phyloP scores from a whole-genome alignment of 2,329 filamentous ascomycete species.

The Plenodomus lindquistii region DNA sequence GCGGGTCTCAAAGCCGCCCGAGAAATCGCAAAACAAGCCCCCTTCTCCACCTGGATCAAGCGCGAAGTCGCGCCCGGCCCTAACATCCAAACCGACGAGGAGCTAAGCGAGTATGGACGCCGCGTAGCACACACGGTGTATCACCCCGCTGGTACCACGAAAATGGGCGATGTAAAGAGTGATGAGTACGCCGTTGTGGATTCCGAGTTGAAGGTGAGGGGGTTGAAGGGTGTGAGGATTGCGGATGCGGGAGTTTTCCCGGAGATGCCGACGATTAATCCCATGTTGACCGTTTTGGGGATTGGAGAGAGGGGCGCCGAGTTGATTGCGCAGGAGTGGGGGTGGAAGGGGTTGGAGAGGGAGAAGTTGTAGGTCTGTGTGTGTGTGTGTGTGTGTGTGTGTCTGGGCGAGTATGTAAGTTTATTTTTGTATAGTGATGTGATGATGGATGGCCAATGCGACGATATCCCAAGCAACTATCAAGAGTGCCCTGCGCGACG shows the following conservation, averaged over 20 bases:
- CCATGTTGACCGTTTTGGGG: constrained; percentile 85
- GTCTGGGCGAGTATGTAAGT: not conserved
- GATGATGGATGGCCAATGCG: not conserved
- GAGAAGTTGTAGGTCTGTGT: constrained; percentile 53
- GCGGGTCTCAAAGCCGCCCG: constrained; percentile 78
- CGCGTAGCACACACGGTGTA: constrained; percentile 86
- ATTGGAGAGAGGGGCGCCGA: constrained; percentile 85
- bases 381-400: not conserved
- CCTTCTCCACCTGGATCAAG: constrained; percentile 83
- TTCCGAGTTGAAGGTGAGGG: constrained; percentile 70
- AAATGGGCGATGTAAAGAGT: constrained; percentile 76
- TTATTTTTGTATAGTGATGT: not conserved
- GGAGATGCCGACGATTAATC: constrained; percentile 83
- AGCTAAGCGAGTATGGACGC: constrained; percentile 79
- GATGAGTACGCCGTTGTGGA: constrained; percentile 82
- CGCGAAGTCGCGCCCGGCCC: constrained; percentile 79
- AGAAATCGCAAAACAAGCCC: constrained; percentile 71
- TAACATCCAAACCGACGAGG: constrained; percentile 73
- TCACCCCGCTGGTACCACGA: constrained; percentile 85
- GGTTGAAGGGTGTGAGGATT: constrained; percentile 74
- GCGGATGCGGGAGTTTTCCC: constrained; percentile 89
- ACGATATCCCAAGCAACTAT: not conserved
- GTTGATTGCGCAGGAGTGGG: constrained; percentile 74
- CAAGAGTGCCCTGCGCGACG: not conserved
- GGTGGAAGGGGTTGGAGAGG: constrained; percentile 63